Evolutionary conservation across 1,284 basidiomycete species (phyloP), one percentile per base, ranked within the genome.

Genomic region (Schizopora paradoxa): DNA sequence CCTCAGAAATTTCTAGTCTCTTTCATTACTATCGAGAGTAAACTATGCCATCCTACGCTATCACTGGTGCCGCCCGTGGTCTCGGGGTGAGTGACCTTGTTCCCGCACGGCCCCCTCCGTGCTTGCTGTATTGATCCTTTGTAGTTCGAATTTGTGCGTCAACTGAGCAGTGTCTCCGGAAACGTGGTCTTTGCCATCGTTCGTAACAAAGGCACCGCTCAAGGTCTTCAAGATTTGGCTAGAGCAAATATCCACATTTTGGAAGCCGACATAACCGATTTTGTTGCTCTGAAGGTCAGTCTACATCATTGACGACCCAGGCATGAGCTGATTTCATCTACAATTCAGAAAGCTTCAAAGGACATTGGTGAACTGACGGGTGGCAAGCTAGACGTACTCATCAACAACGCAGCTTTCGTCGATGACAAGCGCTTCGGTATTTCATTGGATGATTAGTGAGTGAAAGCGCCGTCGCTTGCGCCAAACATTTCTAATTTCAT

Each of bases 151-250:
- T 67, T 64, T 47, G 61, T 66, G 21, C 53, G 54, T 5, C 59
- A 64, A 28, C 54, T 67, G 18, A 52, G 50, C 27, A 26, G 43
- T 18, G 43, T 49, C 13, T 26, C 56, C n/a, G 43, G 53, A 2
- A 63, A 66, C 45, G 51, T 31, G 11, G 59, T 68, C 18, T 59
- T 67, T 39, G 65, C 59, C 1, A 41, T 68, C 22, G 65, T 63
- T n/a, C 58, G 66, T 45, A 63, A 50, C 39, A 51, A 52, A 22
- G 42, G 51, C 1, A 54, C 51, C 6, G 54, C 61, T 1, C 43
- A 49, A 13, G 48, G 45, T 13, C 53, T 63, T 19, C 8, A 25
- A 5, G 47, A 43, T 1, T 43, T 66, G 8, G 40, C 45, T 11
- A 28, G 51, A 22, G 33, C 34, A 3, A 65, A 66, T 43, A 39